Conservation (phyloP, 306 rosid species). For the Castanospermum australe region DNA sequence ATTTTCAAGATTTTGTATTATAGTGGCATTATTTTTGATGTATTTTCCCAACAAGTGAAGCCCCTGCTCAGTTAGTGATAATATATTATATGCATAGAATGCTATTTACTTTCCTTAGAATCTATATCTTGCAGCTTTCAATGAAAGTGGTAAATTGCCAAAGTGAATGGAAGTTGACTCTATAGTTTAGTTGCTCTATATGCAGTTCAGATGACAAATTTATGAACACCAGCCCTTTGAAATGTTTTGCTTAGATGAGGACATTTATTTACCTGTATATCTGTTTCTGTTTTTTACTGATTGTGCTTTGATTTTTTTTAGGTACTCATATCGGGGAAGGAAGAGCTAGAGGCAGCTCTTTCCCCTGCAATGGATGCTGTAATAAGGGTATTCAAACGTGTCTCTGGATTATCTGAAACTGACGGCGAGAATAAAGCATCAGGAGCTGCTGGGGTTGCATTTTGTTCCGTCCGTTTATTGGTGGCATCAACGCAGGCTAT, state of each 20-base stretch:
- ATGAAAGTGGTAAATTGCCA: not conserved
- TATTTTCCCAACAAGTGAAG: not conserved
- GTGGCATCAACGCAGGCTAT: slow-evolving; percentile 92
- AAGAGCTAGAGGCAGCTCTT: slow-evolving; percentile 65
- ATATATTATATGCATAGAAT: not conserved
- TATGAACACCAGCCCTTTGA: not conserved
- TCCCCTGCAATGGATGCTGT: slow-evolving; percentile 95
- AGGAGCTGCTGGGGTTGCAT: slow-evolving; percentile 51
- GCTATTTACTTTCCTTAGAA: not conserved
- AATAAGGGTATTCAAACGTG: slow-evolving; percentile 73
- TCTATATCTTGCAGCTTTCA: not conserved
- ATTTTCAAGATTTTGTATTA: not conserved
- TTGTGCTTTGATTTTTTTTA: slow-evolving; percentile 26
- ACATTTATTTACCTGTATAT: not conserved
- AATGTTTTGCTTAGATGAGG: not conserved
- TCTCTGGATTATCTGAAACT: slow-evolving; percentile 70
- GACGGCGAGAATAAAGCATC: slow-evolving; percentile 48
- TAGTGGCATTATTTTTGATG: not conserved
- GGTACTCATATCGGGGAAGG: slow-evolving; percentile 86
- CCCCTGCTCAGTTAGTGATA: not conserved
- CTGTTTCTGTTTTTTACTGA: slow-evolving; percentile 20
- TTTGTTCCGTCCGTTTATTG: slow-evolving; percentile 69
- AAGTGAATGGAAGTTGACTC: not conserved
- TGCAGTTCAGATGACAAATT: not conserved
- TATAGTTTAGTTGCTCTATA: not conserved